These are phyloP conservation scores for Tuctoria greenei DNA, from an alignment of 176 grass and related monocot genomes.

Conservation along the genomic window DNA sequence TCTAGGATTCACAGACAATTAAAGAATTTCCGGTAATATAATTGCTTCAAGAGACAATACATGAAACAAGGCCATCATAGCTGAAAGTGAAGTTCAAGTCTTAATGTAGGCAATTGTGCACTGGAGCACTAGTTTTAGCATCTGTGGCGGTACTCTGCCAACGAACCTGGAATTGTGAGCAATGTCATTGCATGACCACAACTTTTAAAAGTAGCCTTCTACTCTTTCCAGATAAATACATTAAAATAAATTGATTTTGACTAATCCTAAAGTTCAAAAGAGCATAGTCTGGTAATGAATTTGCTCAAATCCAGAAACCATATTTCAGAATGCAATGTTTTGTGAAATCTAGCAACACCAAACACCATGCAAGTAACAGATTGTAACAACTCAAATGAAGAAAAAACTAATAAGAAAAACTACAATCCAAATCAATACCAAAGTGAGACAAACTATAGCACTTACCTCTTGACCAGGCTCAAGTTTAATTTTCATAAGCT, in stretches of 20 bases:
- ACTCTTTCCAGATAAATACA: neutral
- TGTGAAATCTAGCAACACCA: neutral
- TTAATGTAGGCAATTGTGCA: neutral
- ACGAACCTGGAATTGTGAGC: neutral
- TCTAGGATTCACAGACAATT: neutral
- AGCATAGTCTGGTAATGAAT: neutral
- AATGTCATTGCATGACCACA: neutral
- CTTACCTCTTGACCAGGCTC: constrained; percentile 98
- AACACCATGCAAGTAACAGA: neutral
- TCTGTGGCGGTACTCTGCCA: neutral
- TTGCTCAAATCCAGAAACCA: neutral
- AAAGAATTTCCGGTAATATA: neutral
- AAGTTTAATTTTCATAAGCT: constrained; percentile 95
- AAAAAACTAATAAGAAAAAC: constrained; percentile 20
- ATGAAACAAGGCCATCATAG: neutral
- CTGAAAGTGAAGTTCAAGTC: too few relatives aligned
- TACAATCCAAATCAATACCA: neutral
- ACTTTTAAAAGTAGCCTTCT: neutral
- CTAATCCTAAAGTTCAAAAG: neutral
- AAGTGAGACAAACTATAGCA: neutral
- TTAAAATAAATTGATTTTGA: neutral
- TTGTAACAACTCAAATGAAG: neutral
- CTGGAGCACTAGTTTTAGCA: neutral
- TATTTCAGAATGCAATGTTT: neutral
- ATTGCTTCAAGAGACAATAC: neutral